Evolutionary conservation across 768 basidiomycete genomes (phyloP).

Genomic region (Phaeotremella skinneri): DNA sequence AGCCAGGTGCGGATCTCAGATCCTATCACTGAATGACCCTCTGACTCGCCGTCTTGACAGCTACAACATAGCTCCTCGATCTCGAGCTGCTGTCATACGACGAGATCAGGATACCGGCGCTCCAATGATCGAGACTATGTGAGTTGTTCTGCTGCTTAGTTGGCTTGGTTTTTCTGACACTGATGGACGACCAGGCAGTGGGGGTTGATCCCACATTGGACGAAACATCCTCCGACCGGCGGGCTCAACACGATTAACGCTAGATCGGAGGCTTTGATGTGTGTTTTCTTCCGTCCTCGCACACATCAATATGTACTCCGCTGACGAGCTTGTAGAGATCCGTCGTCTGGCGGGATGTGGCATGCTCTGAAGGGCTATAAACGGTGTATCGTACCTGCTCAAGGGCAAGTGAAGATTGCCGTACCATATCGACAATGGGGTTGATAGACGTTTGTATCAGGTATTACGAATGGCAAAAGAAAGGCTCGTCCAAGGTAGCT

Average conservation of each 20-base stretch:
- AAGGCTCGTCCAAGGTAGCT: constrained; percentile 70
- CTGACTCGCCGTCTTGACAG: no score
- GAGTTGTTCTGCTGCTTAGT: constrained; percentile 26
- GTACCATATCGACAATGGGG: no score
- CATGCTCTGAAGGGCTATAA: constrained; percentile 72
- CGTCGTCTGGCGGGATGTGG: constrained; percentile 75
- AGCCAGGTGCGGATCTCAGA: constrained; percentile 3
- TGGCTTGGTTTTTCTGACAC: not conserved
- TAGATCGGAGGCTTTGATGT: constrained; percentile 70
- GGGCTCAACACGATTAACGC: constrained; percentile 83
- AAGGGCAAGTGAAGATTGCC: constrained; percentile 68
- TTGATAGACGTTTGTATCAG: constrained; percentile 53
- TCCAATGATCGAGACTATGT: constrained; percentile 74
- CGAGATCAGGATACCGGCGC: constrained; percentile 53
- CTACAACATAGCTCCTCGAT: constrained; percentile 81
- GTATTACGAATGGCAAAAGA: constrained; percentile 91
- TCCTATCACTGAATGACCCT: not conserved
- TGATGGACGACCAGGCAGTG: constrained; percentile 55
- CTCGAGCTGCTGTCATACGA: constrained; percentile 70
- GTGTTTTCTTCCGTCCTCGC: constrained; percentile 7
- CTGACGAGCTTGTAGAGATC: constrained; percentile 25
- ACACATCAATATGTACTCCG: no score
- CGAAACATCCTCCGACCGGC: constrained; percentile 62
- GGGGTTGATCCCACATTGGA: constrained; percentile 85
- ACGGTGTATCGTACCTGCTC: constrained; percentile 77